Evolutionary conservation across 2,329 filamentous ascomycete genomes (phyloP), one percentile per base, ranked within the genome.

Genomic region (Polychaeton citri): DNA sequence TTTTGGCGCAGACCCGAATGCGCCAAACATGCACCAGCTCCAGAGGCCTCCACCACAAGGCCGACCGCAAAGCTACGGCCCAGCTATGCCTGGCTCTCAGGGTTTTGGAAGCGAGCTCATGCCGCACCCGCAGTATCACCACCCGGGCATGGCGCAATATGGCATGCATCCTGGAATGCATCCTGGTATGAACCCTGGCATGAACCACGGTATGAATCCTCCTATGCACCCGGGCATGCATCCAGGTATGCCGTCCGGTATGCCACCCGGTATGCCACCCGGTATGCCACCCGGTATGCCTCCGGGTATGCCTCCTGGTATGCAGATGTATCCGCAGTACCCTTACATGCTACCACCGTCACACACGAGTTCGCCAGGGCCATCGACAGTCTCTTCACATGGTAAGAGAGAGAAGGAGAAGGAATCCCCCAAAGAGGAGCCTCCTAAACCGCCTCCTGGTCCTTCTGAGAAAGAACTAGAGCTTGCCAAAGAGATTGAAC

Each of bases 1-100:
- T 46, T 64, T 64, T 34, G 36, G 39, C 2, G 33, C 37, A n/a
- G 48, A 55, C 17, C 43, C 45, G 20, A 17, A 37, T 33, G 6
- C 37, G 40, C 19, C 38, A 37, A 33, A 28, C 19, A 8, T 42
- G 32, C 39, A 34, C 33, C 48, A 40, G 35, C 43, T 37, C 32
- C 47, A 47, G 15, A 38, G 48, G 32, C 49, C 50, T 15, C 42
- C 42, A n/a, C 39, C 37, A 6, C 45, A 49, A 17, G 38, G 45
- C 24, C 43, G 43, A 39, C 52, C 49, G 19, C 46, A 50, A 35
- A 57, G 46, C 40, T 53, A 48, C 38, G 46, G 40, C 16, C 50
- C 49, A 16, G 45, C 49, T 5, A 32, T n/a, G n/a, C n/a, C n/a
- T n/a, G n/a, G n/a, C n/a, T n/a, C 30, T 3, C 30, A 32, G 9